These are phyloP conservation scores for Talaromyces sp. DNA, from an alignment of 2,329 filamentous ascomycete genomes.

Conservation along the genomic window DNA sequence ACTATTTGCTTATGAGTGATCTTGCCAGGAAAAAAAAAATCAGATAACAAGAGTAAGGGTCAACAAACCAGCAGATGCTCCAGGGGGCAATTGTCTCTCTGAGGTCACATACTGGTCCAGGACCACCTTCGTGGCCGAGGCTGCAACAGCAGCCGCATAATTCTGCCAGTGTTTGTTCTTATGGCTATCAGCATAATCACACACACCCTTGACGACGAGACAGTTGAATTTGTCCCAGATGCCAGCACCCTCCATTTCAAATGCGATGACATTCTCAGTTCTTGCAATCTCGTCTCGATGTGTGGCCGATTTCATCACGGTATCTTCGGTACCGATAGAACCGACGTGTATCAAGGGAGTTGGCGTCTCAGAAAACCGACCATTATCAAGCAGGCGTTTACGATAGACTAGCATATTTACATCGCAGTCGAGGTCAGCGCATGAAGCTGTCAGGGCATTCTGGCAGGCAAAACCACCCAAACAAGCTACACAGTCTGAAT, in stretches of 20 bases:
- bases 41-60: not conserved
- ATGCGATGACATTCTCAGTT: constrained; percentile 21
- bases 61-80: constrained; percentile 2
- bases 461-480: constrained; percentile 6
- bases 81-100: not conserved
- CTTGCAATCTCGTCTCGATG: constrained; percentile 36
- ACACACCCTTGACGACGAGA: constrained; percentile 20
- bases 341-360: constrained; percentile 36
- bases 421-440: constrained; percentile 17
- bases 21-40: not conserved
- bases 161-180: constrained; percentile 23
- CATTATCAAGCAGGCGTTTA: constrained; percentile 15
- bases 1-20: not conserved
- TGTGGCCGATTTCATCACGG: constrained; percentile 35
- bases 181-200: constrained; percentile 23
- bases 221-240: constrained; percentile 21
- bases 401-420: constrained; percentile 19
- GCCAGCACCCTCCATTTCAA: constrained; percentile 26
- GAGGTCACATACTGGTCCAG: constrained; percentile 6
- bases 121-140: constrained; percentile 14
- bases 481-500: constrained; percentile 9
- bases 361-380: not conserved
- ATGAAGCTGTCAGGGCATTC: constrained; percentile 11
- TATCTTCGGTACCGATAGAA: constrained; percentile 26
- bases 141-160: constrained; percentile 19